Evolutionary conservation across 1,284 basidiomycete genomes (phyloP).

Genomic region (Moesziomyces sp.): DNA sequence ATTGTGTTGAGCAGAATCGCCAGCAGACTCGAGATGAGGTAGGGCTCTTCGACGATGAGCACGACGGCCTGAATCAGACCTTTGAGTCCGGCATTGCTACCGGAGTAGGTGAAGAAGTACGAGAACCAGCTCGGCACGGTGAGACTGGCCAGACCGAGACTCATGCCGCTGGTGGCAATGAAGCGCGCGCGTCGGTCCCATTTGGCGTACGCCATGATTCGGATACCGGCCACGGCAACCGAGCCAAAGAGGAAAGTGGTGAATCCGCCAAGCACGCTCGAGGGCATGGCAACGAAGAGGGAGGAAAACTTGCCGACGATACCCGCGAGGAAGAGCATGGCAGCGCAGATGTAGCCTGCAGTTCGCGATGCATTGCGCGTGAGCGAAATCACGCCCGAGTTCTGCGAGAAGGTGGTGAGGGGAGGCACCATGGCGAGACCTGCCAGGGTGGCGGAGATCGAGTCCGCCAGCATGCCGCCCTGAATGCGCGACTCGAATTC

Average conservation of each 20-base stretch:
- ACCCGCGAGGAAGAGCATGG: slow-evolving; percentile 40
- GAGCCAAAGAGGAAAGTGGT: slow-evolving; percentile 44
- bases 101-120: slow-evolving; percentile 41
- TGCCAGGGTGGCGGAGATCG: slow-evolving; percentile 33
- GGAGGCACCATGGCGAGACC: slow-evolving; percentile 33
- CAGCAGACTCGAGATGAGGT: slow-evolving; percentile 34
- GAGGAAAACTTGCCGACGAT: slow-evolving; percentile 36
- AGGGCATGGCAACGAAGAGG: slow-evolving; percentile 39
- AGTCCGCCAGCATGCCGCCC: slow-evolving; percentile 43
- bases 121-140: slow-evolving; percentile 35
- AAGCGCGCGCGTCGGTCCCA: slow-evolving; percentile 40
- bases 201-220: slow-evolving; percentile 46
- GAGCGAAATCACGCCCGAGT: slow-evolving; percentile 40
- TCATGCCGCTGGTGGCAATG: slow-evolving; percentile 33
- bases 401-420: slow-evolving; percentile 39
- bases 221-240: slow-evolving; percentile 36
- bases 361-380: slow-evolving; percentile 33
- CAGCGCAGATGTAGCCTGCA: slow-evolving; percentile 33
- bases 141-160: slow-evolving; percentile 32
- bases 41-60: slow-evolving; percentile 42
- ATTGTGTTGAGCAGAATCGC: slow-evolving; percentile 36
- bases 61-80: slow-evolving; percentile 42
- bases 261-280: slow-evolving; percentile 34
- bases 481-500: slow-evolving; percentile 41
- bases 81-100: slow-evolving; percentile 19